Base-by-base conservation (phyloP, 202 grass and related monocot genomes). In the Digitaria exilis region DNA sequence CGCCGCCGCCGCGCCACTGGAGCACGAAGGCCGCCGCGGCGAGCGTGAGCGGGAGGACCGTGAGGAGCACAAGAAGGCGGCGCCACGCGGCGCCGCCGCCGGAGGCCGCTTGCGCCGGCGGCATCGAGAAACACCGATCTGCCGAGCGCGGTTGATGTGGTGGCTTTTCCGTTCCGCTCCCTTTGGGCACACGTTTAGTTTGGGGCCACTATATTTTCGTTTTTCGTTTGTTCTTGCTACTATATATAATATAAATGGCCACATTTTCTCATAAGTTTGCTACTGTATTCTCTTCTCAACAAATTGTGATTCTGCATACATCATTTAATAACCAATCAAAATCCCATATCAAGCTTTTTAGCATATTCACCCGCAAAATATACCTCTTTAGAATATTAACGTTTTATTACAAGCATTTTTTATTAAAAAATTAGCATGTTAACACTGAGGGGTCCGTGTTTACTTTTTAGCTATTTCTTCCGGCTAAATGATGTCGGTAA, bases 1-100 rank as follows among this genome's bases (percentile, higher is more conserved):
- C 87, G 28, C 67, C 85, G 77, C 84, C 89, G 39, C 95, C 92
- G 60, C 92, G 90, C 95, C 92, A 98, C 69, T 98, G 92, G 62
- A 98, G 95, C 13, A 85, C 83, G 70, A 93, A 98, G 0, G 92
- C 95, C 30, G 95, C 83, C 37, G 73, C 54, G 13, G 89, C 90
- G 66, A 95, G 90, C 28, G 71, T 76, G 62, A 98, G 90, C 21
- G 90, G 92, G 25, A 97, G 92, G 12, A 66, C 76, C 5, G 88
- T 91, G 0, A 98, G 87, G 39, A 98, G 78, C 9, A 98, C 66
- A 7, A 98, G 89, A 4, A 91, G 82, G 58, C 74, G 83, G 44
- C 84, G 84, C 76, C 84, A 84, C 5, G 85, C 65, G n/a, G 67
- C 77, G n/a, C 77, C 77, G 77, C 52, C 81, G 80, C 55, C 45